Evolutionary conservation across 257 asterid species (phyloP).

Genomic region (Nemophila menziesii): DNA sequence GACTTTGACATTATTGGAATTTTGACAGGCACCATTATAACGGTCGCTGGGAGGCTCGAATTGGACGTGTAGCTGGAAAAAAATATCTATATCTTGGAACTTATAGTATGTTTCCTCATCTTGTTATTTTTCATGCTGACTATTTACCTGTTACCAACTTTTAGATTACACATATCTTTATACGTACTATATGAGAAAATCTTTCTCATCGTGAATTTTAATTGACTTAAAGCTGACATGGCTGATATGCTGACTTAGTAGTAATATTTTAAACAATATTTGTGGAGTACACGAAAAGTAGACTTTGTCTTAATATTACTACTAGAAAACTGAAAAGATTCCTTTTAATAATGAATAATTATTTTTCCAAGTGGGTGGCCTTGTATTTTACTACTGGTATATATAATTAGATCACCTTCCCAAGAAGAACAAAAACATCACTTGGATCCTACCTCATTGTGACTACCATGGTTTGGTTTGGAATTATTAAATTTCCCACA

Average conservation of each 20-base stretch:
- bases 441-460: neutral
- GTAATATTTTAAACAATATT: conserved; percentile 15
- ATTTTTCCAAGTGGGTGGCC: conserved; percentile 7
- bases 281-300: conserved; percentile 12
- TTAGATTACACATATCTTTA: neutral
- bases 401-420: neutral
- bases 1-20: conserved; percentile 7
- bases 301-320: conserved; percentile 8
- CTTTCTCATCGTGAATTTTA: neutral
- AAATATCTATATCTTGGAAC: conserved; percentile 89
- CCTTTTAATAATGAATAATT: conserved; percentile 1
- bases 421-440: neutral
- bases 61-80: conserved; percentile 77
- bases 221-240: conserved; percentile 21
- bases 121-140: neutral
- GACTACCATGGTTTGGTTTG: neutral
- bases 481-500: neutral
- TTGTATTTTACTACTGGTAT: neutral
- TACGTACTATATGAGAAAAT: neutral
- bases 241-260: conserved; percentile 19
- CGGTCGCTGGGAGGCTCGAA: conserved; percentile 98
- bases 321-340: conserved; percentile 31
- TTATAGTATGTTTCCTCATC: conserved; percentile 25
- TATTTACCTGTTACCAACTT: neutral
- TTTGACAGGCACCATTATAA: conserved; percentile 85